Evolutionary conservation across 331 rosid species (phyloP), one percentile per base, ranked within the genome.

Genomic region (Malus hybrid): DNA sequence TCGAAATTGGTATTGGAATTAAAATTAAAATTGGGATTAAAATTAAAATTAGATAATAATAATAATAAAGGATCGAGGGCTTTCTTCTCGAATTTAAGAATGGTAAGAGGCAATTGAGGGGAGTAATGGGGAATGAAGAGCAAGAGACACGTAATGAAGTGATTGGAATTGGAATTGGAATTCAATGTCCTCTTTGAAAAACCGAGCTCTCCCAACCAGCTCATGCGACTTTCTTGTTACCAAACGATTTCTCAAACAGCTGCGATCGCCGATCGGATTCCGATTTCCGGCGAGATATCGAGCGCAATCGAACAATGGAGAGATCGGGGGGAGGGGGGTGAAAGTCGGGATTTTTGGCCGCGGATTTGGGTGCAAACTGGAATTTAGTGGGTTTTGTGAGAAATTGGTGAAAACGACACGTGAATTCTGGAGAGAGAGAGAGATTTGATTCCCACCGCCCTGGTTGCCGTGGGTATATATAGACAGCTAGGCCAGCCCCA

Each of bases 161-260:
- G 88, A 83, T 87, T 88, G 11, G 97, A 95, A 84, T 87, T 88
- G 11, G 97, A 95, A 84, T 89, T 90, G 34, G 84, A 84, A 84
- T 88, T 87, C 80, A 83, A 83, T 66, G 61, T 39, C 72, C 77
- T 28, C 60, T 79, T 87, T 80, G 55, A 77, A 9, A 88, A 88
- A 86, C 93, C 91, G 75, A 85, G 91, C 74, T 90, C 90, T 88
- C 97, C 91, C 50, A 83, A 92, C 91, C 99, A 92, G 97, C 87
- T 95, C 99, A 92, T 95, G 88, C 99, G 86, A 74, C 88, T 95
- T 74, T 75, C 67, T 74, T 87, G n/a, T 85, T 63, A 78, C 28
- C 73, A 10, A 13, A 48, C 72, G 72, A 44, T 24, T 44, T 61
- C 42, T 63, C 68, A 63, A 63, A 30, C 24, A 63, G 68, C 24